A percentile compares a stretch with the other conserved stretches of the same genome.
Conservation (phyloP, 805 yeast species). For the Zygosaccharomyces rouxii region DNA sequence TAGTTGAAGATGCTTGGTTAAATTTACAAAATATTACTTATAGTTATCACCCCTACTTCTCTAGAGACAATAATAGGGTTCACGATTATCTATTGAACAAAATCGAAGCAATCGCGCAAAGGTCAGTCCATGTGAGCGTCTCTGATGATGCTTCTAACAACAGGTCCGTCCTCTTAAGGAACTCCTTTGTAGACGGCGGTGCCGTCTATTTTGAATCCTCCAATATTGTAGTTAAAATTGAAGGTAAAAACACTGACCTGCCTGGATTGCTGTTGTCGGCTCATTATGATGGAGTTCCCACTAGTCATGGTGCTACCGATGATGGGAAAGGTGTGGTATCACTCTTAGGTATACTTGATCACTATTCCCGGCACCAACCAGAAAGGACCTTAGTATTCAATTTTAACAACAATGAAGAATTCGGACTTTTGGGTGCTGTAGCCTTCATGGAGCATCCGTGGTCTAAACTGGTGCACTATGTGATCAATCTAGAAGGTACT, state of each 20-base stretch:
- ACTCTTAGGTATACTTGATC: constrained; percentile 62
- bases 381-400: constrained; percentile 71
- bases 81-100: constrained; percentile 58
- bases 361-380: constrained; percentile 50
- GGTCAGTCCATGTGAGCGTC: constrained; percentile 28
- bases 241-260: constrained; percentile 54
- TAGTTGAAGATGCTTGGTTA: constrained; percentile 50
- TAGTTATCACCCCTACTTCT: constrained; percentile 71
- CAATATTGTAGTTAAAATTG: constrained; percentile 70
- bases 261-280: constrained; percentile 76
- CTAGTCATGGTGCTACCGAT: constrained; percentile 84
- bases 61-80: constrained; percentile 70
- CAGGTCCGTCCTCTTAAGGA: constrained; percentile 46
- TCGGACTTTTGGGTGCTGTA: constrained; percentile 78
- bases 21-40: constrained; percentile 66
- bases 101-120: constrained; percentile 36
- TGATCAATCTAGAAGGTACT: constrained; percentile 85
- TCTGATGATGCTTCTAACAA: constrained; percentile 38
- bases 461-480: constrained; percentile 55
- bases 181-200: constrained; percentile 42
- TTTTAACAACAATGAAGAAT: constrained; percentile 86
- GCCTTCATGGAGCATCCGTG: constrained; percentile 71
- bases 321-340: constrained; percentile 89
- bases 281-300: constrained; percentile 86
- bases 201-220: constrained; percentile 77